These are phyloP conservation scores for Ailanthus altissimus DNA, from an alignment of 345 rosid species.

Conservation along the genomic window DNA sequence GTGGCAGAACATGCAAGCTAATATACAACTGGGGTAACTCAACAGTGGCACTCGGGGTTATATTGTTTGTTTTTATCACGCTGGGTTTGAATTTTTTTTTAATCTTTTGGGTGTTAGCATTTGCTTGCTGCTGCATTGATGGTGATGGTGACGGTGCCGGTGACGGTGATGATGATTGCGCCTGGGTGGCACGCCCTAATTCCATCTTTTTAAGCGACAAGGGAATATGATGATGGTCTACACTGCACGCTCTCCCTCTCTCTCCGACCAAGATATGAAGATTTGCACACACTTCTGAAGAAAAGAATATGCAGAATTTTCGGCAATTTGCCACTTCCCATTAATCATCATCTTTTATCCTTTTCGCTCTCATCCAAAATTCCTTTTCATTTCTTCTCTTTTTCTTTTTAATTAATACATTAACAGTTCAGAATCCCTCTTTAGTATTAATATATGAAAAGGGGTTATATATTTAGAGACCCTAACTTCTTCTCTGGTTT, in stretches of 20 bases:
- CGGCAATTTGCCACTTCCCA: conserved; percentile 22
- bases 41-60: not conserved
- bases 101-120: not conserved
- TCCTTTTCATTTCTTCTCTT: not conserved
- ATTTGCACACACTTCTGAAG: conserved; percentile 32
- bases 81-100: conserved; percentile 31
- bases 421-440: no score
- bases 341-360: conserved; percentile 25
- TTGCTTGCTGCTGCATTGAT: conserved; percentile 11
- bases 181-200: conserved; percentile 44
- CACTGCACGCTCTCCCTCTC: conserved; percentile 40
- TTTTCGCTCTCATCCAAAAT: conserved; percentile 16
- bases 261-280: conserved; percentile 33
- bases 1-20: conserved; percentile 21
- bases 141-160: conserved; percentile 22
- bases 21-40: not conserved
- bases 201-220: conserved; percentile 35
- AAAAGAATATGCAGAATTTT: conserved; percentile 30
- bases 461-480: no score
- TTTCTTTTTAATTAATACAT: not conserved
- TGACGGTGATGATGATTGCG: conserved; percentile 48
- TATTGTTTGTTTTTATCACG: conserved; percentile 22
- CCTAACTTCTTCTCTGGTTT: no score
- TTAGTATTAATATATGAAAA: no score
- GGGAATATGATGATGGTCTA: conserved; percentile 47